Conservation (phyloP, 495 filamentous ascomycete genomes). For the Evernia prunastri region DNA sequence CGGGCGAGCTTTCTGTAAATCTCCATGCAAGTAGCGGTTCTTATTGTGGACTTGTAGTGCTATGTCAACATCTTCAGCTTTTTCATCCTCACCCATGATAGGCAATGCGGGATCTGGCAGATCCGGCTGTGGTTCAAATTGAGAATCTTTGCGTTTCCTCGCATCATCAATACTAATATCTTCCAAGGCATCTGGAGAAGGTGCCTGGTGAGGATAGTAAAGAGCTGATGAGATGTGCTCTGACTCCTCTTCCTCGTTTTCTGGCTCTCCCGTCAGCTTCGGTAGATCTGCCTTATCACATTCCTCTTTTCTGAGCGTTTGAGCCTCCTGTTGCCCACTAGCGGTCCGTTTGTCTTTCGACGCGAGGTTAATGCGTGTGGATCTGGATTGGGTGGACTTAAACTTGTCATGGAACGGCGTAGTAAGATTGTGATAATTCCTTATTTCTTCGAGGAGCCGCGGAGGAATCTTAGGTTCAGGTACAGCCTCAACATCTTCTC, state of each 20-base stretch:
- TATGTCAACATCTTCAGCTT: constrained; percentile 50
- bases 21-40: constrained; percentile 55
- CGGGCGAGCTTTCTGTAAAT: constrained; percentile 41
- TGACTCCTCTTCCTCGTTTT: constrained; percentile 72
- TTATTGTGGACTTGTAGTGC: constrained; percentile 55
- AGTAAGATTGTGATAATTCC: constrained; percentile 41
- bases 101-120: constrained; percentile 29
- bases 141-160: constrained; percentile 33
- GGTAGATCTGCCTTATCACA: constrained; percentile 20
- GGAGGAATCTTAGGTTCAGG: constrained; percentile 33
- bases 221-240: constrained; percentile 93
- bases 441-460: constrained; percentile 56
- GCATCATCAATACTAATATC: constrained; percentile 33
- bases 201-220: constrained; percentile 81
- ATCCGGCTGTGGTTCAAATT: constrained; percentile 28
- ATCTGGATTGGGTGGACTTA: constrained; percentile 10
- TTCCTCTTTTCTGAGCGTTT: constrained; percentile 34
- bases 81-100: constrained; percentile 32
- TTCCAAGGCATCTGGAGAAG: constrained; percentile 42
- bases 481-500: not conserved
- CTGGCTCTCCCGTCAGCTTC: constrained; percentile 24
- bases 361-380: not conserved
- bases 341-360: not conserved
- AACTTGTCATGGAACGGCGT: constrained; percentile 25
- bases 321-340: not conserved